Conservation (phyloP, 2,329 filamentous ascomycete species). For the Aspergillus sp. region DNA sequence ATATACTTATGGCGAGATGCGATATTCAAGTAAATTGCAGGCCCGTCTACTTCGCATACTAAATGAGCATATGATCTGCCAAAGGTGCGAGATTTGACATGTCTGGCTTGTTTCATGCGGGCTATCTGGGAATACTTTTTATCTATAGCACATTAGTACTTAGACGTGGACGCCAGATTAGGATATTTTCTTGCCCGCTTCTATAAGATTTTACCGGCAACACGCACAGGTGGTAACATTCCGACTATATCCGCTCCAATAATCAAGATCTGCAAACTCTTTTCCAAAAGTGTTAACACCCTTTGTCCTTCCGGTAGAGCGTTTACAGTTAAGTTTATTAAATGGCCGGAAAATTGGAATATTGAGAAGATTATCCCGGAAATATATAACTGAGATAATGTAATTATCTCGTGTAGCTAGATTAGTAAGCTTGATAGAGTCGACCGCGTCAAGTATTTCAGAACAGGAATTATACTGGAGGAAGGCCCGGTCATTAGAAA, state of each 20-base stretch:
- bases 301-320: conserved; percentile 7
- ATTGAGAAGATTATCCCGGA: conserved; percentile 11
- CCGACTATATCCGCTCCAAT: conserved; percentile 9
- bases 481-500: conserved; percentile 6
- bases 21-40: conserved; percentile 2
- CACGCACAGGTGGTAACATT: conserved; percentile 15
- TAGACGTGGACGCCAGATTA: background rate
- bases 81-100: conserved; percentile 9
- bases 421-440: background rate
- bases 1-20: conserved; percentile 4
- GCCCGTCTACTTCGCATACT: conserved; percentile 5
- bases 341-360: conserved; percentile 11
- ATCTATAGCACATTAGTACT: conserved; percentile 5
- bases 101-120: conserved; percentile 13
- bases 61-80: conserved; percentile 15
- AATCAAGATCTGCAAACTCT: conserved; percentile 9
- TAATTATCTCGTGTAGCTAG: background rate
- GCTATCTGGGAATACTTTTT: conserved; percentile 11
- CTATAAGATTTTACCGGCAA: conserved; percentile 13
- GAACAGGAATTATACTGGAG: background rate
- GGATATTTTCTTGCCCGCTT: conserved; percentile 6
- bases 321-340: conserved; percentile 1
- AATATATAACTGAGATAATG: conserved; percentile 6
- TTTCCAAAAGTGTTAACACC: conserved; percentile 14
- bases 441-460: conserved; percentile 6